These are phyloP conservation scores for Alternaria brassicicola DNA, from an alignment of 2,329 filamentous ascomycete species.

Conservation along the genomic window DNA sequence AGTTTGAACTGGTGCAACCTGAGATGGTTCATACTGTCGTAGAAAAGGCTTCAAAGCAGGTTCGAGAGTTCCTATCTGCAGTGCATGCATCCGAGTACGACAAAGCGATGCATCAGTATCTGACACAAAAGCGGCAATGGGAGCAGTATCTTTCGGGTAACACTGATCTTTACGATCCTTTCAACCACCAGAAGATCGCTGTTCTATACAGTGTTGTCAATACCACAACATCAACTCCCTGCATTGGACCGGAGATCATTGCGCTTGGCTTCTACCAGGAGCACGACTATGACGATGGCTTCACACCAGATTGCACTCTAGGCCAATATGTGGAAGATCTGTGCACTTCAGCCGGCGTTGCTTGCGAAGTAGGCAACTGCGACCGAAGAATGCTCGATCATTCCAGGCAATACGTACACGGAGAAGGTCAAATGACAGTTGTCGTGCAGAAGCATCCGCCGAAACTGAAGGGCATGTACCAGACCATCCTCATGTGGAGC, in stretches of 20 bases:
- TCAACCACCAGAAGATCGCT: constrained; percentile 94
- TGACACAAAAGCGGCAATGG: constrained; percentile 94
- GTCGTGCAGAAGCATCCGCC: constrained; percentile 79
- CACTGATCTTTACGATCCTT: constrained; percentile 88
- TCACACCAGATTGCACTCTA: constrained; percentile 82
- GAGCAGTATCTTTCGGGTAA: constrained; percentile 92
- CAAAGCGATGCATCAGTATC: constrained; percentile 89
- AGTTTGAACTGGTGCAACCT: constrained; percentile 89
- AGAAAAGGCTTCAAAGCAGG: constrained; percentile 79
- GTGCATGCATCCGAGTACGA: constrained; percentile 98
- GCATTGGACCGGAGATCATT: constrained; percentile 87
- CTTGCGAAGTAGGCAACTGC: constrained; percentile 83
- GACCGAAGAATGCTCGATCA: constrained; percentile 89
- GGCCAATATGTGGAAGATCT: constrained; percentile 95
- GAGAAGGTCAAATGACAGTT: constrained; percentile 89
- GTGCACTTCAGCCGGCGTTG: constrained; percentile 74
- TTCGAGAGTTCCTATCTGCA: constrained; percentile 91
- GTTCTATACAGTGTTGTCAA: constrained; percentile 94
- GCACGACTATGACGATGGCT: constrained; percentile 73
- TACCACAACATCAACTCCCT: constrained; percentile 91
- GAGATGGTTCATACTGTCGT: constrained; percentile 92
- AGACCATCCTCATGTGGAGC: constrained; percentile 96
- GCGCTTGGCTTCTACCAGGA: constrained; percentile 94
- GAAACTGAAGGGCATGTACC: constrained; percentile 68
- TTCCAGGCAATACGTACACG: constrained; percentile 95